Conservation (phyloP, 2,329 filamentous ascomycete species). For the Fusarium begoniae region DNA sequence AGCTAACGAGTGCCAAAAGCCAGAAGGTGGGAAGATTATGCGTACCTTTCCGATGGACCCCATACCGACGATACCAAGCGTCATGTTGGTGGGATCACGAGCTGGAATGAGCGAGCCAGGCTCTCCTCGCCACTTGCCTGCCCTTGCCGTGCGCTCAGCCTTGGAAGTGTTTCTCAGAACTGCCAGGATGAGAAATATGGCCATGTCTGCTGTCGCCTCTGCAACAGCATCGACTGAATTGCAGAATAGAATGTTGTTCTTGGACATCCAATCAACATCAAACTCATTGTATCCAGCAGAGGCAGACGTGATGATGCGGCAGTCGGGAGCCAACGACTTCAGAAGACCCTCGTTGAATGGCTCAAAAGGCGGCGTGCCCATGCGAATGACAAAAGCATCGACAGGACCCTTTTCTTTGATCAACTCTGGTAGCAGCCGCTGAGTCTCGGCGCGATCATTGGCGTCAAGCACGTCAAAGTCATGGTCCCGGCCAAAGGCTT, state of each 20-base stretch:
- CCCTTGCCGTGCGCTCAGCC: conserved; percentile 49
- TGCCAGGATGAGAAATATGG: conserved; percentile 45
- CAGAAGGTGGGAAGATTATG: not conserved
- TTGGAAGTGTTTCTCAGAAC: conserved; percentile 55
- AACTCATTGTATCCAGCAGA: conserved; percentile 59
- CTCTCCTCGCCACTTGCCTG: conserved; percentile 48
- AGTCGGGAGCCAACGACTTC: conserved; percentile 48
- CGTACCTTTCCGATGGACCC: conserved; percentile 52
- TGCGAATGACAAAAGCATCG: conserved; percentile 58
- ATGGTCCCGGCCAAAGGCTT: conserved; percentile 48
- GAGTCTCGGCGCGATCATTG: conserved; percentile 48
- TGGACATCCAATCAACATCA: conserved; percentile 53
- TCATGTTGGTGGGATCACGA: conserved; percentile 52
- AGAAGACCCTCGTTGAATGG: conserved; percentile 58
- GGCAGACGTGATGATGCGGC: conserved; percentile 56
- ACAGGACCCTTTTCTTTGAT: conserved; percentile 50
- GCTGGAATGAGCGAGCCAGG: conserved; percentile 42
- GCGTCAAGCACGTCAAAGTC: conserved; percentile 49
- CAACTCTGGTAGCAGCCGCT: conserved; percentile 47
- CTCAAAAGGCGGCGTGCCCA: conserved; percentile 59
- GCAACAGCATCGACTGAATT: conserved; percentile 62
- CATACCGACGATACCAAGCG: conserved; percentile 56
- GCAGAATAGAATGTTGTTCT: conserved; percentile 61
- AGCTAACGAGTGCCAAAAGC: not conserved
- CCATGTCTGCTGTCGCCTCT: conserved; percentile 60